These are phyloP conservation scores for Colletotrichum spinosum DNA, from an alignment of 2,329 filamentous ascomycete genomes.

Conservation along the genomic window DNA sequence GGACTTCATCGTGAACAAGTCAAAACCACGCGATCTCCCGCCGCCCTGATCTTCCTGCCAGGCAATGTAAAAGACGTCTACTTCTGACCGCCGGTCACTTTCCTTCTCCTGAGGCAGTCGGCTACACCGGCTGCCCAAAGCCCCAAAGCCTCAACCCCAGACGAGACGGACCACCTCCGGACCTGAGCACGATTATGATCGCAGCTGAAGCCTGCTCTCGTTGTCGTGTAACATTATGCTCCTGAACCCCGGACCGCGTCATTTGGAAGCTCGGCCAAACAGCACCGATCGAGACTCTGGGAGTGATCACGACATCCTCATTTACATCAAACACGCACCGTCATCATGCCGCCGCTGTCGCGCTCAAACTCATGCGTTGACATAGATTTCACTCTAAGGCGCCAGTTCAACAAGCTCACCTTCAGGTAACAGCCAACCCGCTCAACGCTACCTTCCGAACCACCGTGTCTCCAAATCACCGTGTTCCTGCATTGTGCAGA, in stretches of 20 bases:
- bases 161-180: conserved; percentile 34
- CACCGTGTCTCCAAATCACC: no score
- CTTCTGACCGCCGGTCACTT: neutral
- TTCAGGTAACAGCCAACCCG: conserved; percentile 67
- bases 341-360: conserved; percentile 54
- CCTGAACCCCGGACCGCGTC: conserved; percentile 16
- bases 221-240: conserved; percentile 32
- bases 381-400: conserved; percentile 79
- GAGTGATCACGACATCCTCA: conserved; percentile 21
- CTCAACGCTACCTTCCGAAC: no score
- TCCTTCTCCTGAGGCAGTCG: conserved; percentile 22
- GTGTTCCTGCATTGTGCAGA: no score
- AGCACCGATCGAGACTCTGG: conserved; percentile 7
- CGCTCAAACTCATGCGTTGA: conserved; percentile 67
- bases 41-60: no score
- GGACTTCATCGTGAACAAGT: no score
- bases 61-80: no score
- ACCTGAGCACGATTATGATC: conserved; percentile 29
- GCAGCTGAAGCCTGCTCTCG: conserved; percentile 23
- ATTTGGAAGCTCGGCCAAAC: conserved; percentile 23
- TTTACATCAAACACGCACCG: conserved; percentile 20
- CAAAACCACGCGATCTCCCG: no score
- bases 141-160: conserved; percentile 22
- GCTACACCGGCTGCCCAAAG: conserved; percentile 28
- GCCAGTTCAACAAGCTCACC: conserved; percentile 78